Evolutionary conservation across 2,329 filamentous ascomycete genomes (phyloP).

Genomic region (Cercospora sojina): DNA sequence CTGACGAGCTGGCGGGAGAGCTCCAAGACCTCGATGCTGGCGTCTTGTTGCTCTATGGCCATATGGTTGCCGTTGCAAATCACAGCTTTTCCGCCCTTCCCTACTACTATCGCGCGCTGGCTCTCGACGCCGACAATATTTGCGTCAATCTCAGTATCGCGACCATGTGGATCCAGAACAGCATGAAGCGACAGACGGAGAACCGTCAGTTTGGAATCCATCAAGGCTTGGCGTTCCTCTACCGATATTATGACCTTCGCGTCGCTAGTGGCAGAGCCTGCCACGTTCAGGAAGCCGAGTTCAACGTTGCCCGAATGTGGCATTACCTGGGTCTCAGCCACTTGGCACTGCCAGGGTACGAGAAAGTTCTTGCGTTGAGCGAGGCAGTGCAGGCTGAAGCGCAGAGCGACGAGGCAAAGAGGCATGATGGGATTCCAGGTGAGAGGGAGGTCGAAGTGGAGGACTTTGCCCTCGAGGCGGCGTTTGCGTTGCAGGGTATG

Average conservation of each 20-base stretch:
- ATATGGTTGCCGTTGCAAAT: constrained; percentile 73
- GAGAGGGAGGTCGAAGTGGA: constrained; percentile 42
- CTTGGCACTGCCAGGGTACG: constrained; percentile 72
- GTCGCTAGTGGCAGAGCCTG: constrained; percentile 41
- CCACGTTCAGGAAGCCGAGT: constrained; percentile 72
- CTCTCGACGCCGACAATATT: constrained; percentile 72
- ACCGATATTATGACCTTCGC: constrained; percentile 67
- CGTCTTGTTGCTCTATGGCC: constrained; percentile 82
- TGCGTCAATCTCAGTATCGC: constrained; percentile 79
- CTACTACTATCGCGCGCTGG: constrained; percentile 70
- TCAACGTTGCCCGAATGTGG: constrained; percentile 74
- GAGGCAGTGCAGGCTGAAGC: constrained; percentile 44
- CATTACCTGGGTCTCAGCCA: constrained; percentile 72
- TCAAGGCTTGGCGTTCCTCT: constrained; percentile 80
- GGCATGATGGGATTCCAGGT: constrained; percentile 36
- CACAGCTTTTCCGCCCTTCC: constrained; percentile 82
- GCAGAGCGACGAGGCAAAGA: constrained; percentile 36
- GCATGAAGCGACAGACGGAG: constrained; percentile 82
- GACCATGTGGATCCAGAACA: constrained; percentile 82
- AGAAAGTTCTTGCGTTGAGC: constrained; percentile 55
- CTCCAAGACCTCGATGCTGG: constrained; percentile 64
- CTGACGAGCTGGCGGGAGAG: constrained; percentile 12
- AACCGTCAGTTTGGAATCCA: constrained; percentile 86
- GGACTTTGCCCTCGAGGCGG: constrained; percentile 67
- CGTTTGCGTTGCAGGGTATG: constrained; percentile 70